Evolutionary conservation across 768 basidiomycete genomes (phyloP), one percentile per base, ranked within the genome.

Genomic region (Phlebiopsis gigantea): DNA sequence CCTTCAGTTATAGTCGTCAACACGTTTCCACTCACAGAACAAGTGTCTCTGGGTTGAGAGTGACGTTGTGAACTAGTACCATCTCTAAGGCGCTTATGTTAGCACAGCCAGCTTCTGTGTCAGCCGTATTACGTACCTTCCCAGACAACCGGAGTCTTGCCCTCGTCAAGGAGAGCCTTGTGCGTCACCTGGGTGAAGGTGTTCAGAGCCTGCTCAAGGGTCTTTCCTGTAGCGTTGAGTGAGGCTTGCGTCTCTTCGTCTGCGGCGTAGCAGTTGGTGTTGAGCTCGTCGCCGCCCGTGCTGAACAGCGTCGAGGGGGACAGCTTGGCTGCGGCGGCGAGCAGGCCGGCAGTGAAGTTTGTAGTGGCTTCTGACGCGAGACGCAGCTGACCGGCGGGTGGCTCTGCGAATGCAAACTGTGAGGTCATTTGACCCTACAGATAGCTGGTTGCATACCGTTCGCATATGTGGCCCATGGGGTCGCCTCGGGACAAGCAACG

Each of bases 91-190:
- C 4, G 17, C 7, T 24, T 29, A 8, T n/a, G n/a, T 39, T 39
- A 60, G 21, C 10, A n/a, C n/a, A n/a, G n/a, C n/a, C n/a, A n/a
- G n/a, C 34, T 12, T 39, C 4, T 9, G 3, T 39, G 34, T 6
- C n/a, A 19, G 7, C 19, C 7, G 39, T 17, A 7, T 8, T 0
- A 47, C 68, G 2, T 30, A 72, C 72, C 72, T 61, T 77, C 71
- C 75, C 73, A 74, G 0, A 78, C 79, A 1, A 80, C 72, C 0
- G 81, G 77, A 1, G 74, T 77, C 69, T 80, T 80, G 1, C 75
- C 75, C 17, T 57, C 47, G 0, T 59, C 56, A 6, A 61, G 55
- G 1, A 78, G 50, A 2, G 69, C 58, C 0, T 47, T 44, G 50
- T 77, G 75, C 10, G 69, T 72, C 6, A 59, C 56, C 17, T 65